Percentiles rank a stretch among this genome's conserved stretches.
Conservation (phyloP, 495 filamentous ascomycete genomes). For the Aspergillus coremiiformis region DNA sequence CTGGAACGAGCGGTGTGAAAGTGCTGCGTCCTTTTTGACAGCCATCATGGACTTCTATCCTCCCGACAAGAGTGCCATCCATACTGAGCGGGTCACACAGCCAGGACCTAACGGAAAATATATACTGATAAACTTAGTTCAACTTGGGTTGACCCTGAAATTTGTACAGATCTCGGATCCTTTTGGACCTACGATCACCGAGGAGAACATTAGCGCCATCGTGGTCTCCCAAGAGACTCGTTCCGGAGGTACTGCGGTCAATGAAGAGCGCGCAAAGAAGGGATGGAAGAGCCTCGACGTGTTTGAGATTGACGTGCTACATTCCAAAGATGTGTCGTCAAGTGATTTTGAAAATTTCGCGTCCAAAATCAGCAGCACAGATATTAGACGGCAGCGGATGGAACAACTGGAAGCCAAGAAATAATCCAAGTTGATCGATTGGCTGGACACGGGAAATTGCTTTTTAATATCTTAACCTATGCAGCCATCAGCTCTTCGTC, state of each 20-base stretch:
- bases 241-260: slow-evolving; percentile 74
- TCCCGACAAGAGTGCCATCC: slow-evolving; percentile 17
- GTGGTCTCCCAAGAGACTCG: slow-evolving; percentile 88
- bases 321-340: slow-evolving; percentile 53
- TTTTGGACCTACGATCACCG: slow-evolving; percentile 87
- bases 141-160: slow-evolving; percentile 48
- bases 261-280: slow-evolving; percentile 66
- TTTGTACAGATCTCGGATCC: slow-evolving; percentile 81
- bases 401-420: slow-evolving; percentile 34
- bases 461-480: not conserved
- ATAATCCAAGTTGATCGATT: slow-evolving; percentile 8
- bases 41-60: slow-evolving; percentile 57
- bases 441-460: not conserved
- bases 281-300: slow-evolving; percentile 71
- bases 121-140: slow-evolving; percentile 41
- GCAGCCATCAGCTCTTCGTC: not conserved
- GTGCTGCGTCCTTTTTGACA: slow-evolving; percentile 62
- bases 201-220: slow-evolving; percentile 67
- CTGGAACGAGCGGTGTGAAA: slow-evolving; percentile 65
- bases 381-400: slow-evolving; percentile 49
- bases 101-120: slow-evolving; percentile 45
- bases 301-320: slow-evolving; percentile 88
- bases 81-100: slow-evolving; percentile 26
- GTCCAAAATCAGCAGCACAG: slow-evolving; percentile 85
- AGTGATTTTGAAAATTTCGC: slow-evolving; percentile 50